Percentiles rank a stretch among this genome's conserved stretches.
These are phyloP conservation scores for Suillus sp. DNA, from an alignment of 768 basidiomycete genomes.

Conservation along the genomic window DNA sequence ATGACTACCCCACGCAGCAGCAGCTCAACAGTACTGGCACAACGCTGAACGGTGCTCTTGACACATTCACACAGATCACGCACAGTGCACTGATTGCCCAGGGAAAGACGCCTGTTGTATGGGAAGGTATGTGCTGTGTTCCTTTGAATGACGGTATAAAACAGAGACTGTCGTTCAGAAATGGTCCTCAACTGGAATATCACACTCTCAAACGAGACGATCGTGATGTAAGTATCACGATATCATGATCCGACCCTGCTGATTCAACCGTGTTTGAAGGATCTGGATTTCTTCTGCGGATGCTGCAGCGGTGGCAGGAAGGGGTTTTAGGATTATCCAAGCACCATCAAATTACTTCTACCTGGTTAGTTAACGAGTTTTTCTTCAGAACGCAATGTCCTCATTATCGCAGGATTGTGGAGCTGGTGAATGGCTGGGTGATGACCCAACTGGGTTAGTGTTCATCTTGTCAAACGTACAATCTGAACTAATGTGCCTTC, in stretches of 20 bases:
- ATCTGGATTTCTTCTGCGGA: slow-evolving; percentile 74
- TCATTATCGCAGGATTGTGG: slow-evolving; percentile 57
- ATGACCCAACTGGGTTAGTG: slow-evolving; percentile 43
- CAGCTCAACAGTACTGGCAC: slow-evolving; percentile 43
- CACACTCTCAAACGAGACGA: slow-evolving; percentile 47
- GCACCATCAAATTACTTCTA: slow-evolving; percentile 79
- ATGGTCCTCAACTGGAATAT: slow-evolving; percentile 63
- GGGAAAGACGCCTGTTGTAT: slow-evolving; percentile 53
- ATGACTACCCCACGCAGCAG: slow-evolving; percentile 59
- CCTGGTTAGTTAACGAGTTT: slow-evolving; percentile 34
- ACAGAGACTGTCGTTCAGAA: slow-evolving; percentile 40
- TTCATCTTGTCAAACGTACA: neutral
- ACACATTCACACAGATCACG: slow-evolving; percentile 37
- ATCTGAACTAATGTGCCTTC: slow-evolving; percentile 4
- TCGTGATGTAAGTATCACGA: slow-evolving; percentile 51
- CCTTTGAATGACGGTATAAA: neutral
- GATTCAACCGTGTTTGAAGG: slow-evolving; percentile 33
- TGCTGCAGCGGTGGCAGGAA: slow-evolving; percentile 58
- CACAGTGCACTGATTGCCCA: slow-evolving; percentile 32
- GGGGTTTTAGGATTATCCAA: slow-evolving; percentile 65
- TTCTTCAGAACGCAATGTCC: neutral
- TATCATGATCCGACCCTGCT: slow-evolving; percentile 12
- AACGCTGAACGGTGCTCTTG: slow-evolving; percentile 44
- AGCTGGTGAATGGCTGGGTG: slow-evolving; percentile 69
- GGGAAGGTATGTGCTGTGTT: slow-evolving; percentile 36